These are phyloP conservation scores for Petrea volubilis DNA, from an alignment of 257 asterid genomes.

Conservation along the genomic window DNA sequence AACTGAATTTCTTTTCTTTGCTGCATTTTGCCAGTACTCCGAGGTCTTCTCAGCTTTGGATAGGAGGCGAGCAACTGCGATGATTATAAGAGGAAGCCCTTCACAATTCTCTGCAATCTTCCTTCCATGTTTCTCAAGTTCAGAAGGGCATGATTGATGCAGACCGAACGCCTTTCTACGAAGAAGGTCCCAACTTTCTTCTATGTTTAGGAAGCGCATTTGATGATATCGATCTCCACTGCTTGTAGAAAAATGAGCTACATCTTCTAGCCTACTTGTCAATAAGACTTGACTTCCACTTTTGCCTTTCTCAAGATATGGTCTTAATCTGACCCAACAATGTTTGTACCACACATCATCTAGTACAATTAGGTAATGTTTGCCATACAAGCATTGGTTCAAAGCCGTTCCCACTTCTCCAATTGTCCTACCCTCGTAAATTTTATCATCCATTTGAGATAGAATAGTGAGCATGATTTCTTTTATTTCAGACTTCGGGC, in stretches of 20 bases:
- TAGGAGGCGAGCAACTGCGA: too few relatives aligned
- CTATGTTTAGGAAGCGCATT: background rate
- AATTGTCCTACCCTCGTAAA: background rate
- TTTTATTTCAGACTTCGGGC: background rate
- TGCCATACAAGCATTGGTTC: background rate
- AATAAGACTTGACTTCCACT: constrained; percentile 27
- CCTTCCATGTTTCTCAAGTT: constrained; percentile 9
- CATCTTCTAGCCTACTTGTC: constrained; percentile 11
- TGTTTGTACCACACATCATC: constrained; percentile 40
- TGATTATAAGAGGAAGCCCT: constrained; percentile 33
- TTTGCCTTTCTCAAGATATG: constrained; percentile 14
- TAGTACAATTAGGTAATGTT: constrained; percentile 12
- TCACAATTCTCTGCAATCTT: constrained; percentile 25
- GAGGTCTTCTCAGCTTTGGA: background rate
- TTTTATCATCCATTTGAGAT: background rate
- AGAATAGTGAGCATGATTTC: background rate
- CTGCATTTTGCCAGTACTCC: constrained; percentile 13
- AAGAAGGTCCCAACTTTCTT: constrained; percentile 24
- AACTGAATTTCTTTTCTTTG: background rate
- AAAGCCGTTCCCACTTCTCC: background rate
- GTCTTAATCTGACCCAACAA: background rate
- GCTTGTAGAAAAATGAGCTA: background rate
- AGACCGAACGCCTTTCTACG: constrained; percentile 12
- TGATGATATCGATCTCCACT: background rate
- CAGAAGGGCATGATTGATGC: background rate